A percentile compares a stretch with the other conserved stretches of the same genome.
Conservation (phyloP, 2,329 filamentous ascomycete species). For the Berkeleyomyces rouxiae region DNA sequence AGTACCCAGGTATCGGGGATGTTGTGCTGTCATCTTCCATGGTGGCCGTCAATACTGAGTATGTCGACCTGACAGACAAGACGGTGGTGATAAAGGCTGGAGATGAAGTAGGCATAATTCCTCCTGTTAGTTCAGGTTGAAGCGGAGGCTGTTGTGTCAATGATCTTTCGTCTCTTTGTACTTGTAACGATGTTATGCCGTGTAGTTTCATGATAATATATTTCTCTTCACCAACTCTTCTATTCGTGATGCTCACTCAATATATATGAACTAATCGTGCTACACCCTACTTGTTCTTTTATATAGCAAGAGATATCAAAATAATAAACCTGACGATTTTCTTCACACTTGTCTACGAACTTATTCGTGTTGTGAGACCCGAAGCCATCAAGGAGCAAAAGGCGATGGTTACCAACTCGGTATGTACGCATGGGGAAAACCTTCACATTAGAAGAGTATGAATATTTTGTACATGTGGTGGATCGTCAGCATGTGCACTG, state of each 20-base stretch:
- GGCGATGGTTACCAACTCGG: too few species aligned
- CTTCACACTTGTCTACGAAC: too few species aligned
- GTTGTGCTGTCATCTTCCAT: constrained; percentile 57
- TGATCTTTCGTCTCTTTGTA: neutral
- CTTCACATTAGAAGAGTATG: neutral
- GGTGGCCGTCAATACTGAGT: constrained; percentile 65
- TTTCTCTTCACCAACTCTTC: neutral
- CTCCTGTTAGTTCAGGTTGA: constrained; percentile 73
- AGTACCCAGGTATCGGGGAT: constrained; percentile 50
- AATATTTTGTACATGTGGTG: neutral
- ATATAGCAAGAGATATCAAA: too few species aligned
- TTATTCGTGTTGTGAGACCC: too few species aligned
- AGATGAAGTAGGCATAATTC: constrained; percentile 77
- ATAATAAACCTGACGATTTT: too few species aligned
- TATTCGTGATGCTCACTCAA: neutral
- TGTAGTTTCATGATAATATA: neutral
- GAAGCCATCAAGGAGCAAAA: too few species aligned
- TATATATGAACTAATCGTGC: too few species aligned
- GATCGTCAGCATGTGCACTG: neutral
- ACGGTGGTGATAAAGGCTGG: constrained; percentile 45
- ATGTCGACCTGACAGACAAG: constrained; percentile 49
- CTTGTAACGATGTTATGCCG: neutral
- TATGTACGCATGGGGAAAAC: too few species aligned
- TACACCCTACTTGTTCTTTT: too few species aligned
- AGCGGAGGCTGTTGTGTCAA: neutral